Evolutionary conservation across 2,329 filamentous ascomycete species (phyloP), one percentile per base, ranked within the genome.

Genomic region (Pezicula carpinea): DNA sequence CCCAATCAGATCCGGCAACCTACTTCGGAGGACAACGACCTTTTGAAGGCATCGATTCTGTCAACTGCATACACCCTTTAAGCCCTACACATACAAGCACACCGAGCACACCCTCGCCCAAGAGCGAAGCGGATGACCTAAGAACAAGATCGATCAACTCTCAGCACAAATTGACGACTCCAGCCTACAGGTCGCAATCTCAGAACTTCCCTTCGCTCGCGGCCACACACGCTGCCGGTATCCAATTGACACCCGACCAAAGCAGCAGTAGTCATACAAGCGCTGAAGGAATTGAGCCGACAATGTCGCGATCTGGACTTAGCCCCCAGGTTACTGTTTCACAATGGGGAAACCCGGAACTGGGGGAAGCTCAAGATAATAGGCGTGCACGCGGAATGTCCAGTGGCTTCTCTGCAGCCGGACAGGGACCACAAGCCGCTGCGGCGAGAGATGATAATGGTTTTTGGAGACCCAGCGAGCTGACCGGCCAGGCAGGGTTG

Each of bases 211-310:
- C 53, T 21, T 39, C 52, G 10, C 38, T 41, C 14, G 39, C 48
- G 17, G 48, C 51, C 26, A 41, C 42, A 18, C 46, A 57, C 31
- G 40, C 49, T 8, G 43, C 51, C 10, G 45, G 52, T 3, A 26
- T 59, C 31, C 57, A 61, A 48, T 55, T 59, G 50, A 64, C 62
- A 29, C 61, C 61, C 18, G 60, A 64, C 29, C 54, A 58, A 26
- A 64, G 62, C 40, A 56, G 61, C 17, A 61, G 59, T 36, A 64
- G 62, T 47, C 57, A 58, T 44, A 60, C 59, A 33, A 64, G 61
- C 44, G 57, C 50, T 10, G 60, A 63, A 43, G 59, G 53, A 14
- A 22, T 61, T 14, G 50, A 54, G 26, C 59, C 57, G 47, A 55
- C 36, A 10, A 59, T 60, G 52, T 32, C 50, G n/a, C 48, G 48